Conservation (phyloP, 2,329 filamentous ascomycete species). For the Graphium sp. region DNA sequence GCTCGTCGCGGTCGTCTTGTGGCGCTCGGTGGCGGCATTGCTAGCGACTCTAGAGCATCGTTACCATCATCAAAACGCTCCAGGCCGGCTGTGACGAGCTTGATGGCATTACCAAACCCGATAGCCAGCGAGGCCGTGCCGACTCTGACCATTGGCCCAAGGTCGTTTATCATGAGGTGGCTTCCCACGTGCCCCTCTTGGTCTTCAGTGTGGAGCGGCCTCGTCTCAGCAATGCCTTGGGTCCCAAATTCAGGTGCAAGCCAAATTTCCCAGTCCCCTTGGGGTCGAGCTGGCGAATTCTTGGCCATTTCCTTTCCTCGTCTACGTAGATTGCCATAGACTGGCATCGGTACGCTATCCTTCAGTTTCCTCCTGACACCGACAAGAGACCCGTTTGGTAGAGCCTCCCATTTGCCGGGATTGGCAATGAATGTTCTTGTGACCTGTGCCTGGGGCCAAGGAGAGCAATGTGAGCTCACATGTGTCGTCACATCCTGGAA, state of each 20-base stretch:
- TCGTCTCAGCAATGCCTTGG: conserved; percentile 24
- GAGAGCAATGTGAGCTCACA: conserved; percentile 24
- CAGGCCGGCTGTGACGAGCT: conserved; percentile 50
- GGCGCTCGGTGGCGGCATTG: too few relatives aligned
- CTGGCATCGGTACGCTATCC: too few relatives aligned
- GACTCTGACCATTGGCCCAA: conserved; percentile 47
- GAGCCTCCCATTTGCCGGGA: conserved; percentile 47
- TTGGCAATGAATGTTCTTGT: conserved; percentile 36
- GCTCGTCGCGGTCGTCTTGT: too few relatives aligned
- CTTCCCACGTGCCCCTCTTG: conserved; percentile 25
- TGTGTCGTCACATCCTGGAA: conserved; percentile 27
- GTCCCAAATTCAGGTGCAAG: conserved; percentile 27
- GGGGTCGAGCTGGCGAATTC: too few relatives aligned
- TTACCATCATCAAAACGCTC: conserved; percentile 39
- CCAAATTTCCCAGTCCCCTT: conserved; percentile 36
- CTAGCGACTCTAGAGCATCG: conserved; percentile 10
- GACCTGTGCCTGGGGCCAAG: conserved; percentile 34
- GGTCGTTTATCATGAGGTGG: conserved; percentile 44
- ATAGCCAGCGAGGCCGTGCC: conserved; percentile 51
- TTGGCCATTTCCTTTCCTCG: too few relatives aligned
- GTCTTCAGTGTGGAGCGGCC: conserved; percentile 22
- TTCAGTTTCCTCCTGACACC: conserved; percentile 36
- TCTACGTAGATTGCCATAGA: too few relatives aligned
- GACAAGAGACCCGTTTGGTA: conserved; percentile 42
- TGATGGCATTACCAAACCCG: conserved; percentile 56